Evolutionary conservation across 805 yeast species (phyloP).

Genomic region (Blastobotrys robertii): DNA sequence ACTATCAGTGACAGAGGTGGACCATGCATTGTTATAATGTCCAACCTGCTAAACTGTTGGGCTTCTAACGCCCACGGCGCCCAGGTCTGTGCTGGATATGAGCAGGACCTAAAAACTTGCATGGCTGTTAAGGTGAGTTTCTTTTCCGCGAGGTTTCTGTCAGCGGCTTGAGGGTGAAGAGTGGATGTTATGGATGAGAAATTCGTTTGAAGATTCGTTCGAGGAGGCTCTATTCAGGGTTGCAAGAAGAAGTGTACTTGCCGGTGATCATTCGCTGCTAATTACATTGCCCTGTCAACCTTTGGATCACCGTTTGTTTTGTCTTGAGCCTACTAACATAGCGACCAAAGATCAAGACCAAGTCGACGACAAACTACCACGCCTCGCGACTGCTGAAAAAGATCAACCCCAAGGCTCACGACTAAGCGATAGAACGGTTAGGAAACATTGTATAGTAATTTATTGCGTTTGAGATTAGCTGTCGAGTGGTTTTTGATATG

Average conservation of each 20-base stretch:
- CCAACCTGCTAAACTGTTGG: conserved; percentile 87
- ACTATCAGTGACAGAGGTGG: conserved; percentile 47
- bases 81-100: conserved; percentile 52
- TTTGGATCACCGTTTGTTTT: too few relatives aligned
- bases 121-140: conserved; percentile 39
- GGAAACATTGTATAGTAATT: conserved; percentile 3
- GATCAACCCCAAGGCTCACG: conserved; percentile 42
- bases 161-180: too few relatives aligned
- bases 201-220: too few relatives aligned
- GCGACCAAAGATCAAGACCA: conserved; percentile 18
- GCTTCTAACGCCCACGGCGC: conserved; percentile 87
- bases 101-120: conserved; percentile 62
- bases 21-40: conserved; percentile 73
- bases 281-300: too few relatives aligned
- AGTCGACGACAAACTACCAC: conserved; percentile 43
- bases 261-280: too few relatives aligned
- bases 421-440: conserved; percentile 16
- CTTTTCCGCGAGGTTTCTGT: background rate
- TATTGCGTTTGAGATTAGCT: too few relatives aligned
- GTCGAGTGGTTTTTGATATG: too few relatives aligned
- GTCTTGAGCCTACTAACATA: conserved; percentile 4
- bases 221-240: too few relatives aligned
- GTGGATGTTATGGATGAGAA: background rate
- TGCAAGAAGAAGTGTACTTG: too few relatives aligned
- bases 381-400: conserved; percentile 41